These are phyloP conservation scores for Venturia effusa DNA, from an alignment of 2,329 filamentous ascomycete species.

Conservation along the genomic window DNA sequence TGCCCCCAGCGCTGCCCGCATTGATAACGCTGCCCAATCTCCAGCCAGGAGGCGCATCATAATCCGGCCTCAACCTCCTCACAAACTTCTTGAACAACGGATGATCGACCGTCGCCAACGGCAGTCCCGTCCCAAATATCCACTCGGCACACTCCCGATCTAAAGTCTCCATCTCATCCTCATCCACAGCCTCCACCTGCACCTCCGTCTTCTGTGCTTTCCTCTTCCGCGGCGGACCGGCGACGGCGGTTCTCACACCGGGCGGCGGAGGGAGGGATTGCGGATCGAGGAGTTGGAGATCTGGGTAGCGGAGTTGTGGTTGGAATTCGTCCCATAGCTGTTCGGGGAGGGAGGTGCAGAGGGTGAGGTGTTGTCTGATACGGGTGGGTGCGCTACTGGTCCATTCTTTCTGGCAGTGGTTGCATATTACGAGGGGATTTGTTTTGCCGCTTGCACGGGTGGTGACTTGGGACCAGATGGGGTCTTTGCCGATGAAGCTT, in stretches of 20 bases:
- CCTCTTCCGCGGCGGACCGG: background rate
- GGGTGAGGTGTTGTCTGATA: background rate
- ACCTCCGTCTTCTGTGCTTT: background rate
- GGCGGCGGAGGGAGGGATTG: background rate
- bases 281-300: background rate
- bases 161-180: background rate
- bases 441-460: background rate
- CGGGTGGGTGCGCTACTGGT: background rate
- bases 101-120: background rate
- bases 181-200: background rate
- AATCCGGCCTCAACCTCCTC: background rate
- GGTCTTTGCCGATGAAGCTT: background rate
- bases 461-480: background rate
- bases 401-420: conserved; percentile 2
- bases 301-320: background rate
- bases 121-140: background rate
- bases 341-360: background rate
- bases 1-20: background rate
- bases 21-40: background rate
- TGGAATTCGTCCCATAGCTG: background rate
- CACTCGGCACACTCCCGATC: background rate
- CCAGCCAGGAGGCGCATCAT: background rate
- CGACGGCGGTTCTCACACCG: background rate
- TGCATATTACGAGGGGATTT: background rate
- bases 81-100: conserved; percentile 1